Evolutionary conservation across 768 basidiomycete genomes (phyloP), one percentile per base, ranked within the genome.

Genomic region (Multifurca ochricompacta): DNA sequence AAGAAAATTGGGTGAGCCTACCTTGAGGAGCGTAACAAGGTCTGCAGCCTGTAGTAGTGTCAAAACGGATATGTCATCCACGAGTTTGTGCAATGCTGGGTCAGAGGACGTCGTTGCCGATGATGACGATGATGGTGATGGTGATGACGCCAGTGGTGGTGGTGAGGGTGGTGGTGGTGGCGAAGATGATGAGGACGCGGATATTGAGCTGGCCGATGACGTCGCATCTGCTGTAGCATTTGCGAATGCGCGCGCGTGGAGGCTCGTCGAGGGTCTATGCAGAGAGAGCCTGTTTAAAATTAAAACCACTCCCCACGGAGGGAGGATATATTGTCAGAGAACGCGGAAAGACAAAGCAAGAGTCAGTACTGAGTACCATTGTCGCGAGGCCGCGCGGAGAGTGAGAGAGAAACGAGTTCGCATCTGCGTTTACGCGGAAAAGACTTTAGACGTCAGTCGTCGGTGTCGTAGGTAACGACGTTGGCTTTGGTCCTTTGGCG

Each of bases 21-120:
- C 95, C 80, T 99, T 99, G 64, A 99, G 77, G 30, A 85, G 75
- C 1, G 89, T 74, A 42, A 98, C 94, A 53, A 99, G 80, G 74
- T 98, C 95, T 11, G 95, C 87, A 6, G 95, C 95, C 69, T 98
- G 94, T 54, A 99, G 74, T 51, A 98, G 76, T 18, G 93, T 91
- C 62, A 98, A 70, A 19, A 76, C 71, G 5, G 92, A 89, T 62
- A 99, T 97, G 68, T 91, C 86, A 67, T 98, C 91, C 25, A 99
- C 96, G 64, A 99, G 86, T 56, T 80, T 80, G 45, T 72, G 74
- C 60, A 99, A 77, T 63, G 77, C 81, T 19, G 90, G 80, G 67
- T 92, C 82, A 21, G 71, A 66, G 14, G 76, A 68, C 16, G 64
- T 58, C 3, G 74, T 18, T 21, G 43, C 9, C 28, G 42, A 1